Percentiles rank a stretch among this genome's conserved stretches.
Evolutionary conservation across 2,329 filamentous ascomycete genomes (phyloP).

Genomic region (Aspergillus pseudonomiae): DNA sequence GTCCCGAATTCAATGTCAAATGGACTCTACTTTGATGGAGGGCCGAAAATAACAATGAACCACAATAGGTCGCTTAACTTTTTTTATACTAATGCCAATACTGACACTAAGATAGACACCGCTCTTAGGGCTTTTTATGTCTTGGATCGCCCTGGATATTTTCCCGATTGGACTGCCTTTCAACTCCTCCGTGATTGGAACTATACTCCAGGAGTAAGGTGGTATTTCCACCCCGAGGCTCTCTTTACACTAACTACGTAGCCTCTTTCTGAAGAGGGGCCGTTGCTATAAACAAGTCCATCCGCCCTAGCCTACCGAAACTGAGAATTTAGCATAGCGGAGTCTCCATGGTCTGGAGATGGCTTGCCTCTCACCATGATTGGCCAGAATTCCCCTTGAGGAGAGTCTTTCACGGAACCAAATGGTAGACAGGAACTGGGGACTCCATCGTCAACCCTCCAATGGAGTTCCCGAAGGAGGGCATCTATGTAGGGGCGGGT

Average conservation of each 20-base stretch:
- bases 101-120: not conserved
- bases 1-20: not conserved
- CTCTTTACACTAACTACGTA: not conserved
- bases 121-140: not conserved
- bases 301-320: slow-evolving; percentile 5
- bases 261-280: slow-evolving; percentile 3
- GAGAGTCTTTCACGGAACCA: slow-evolving; percentile 5
- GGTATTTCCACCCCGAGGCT: slow-evolving; percentile 1
- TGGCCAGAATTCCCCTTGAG: not conserved
- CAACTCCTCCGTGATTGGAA: not conserved
- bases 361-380: slow-evolving; percentile 1
- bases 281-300: slow-evolving; percentile 8
- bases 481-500: slow-evolving; percentile 3
- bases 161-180: not conserved
- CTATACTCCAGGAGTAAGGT: not conserved
- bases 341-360: slow-evolving; percentile 9
- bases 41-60: not conserved
- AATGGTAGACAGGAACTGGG: slow-evolving; percentile 3
- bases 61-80: not conserved
- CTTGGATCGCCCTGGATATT: not conserved
- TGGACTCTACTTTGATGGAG: not conserved
- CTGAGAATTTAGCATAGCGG: slow-evolving; percentile 2
- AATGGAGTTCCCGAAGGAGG: slow-evolving; percentile 2
- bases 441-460: not conserved
- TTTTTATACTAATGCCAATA: not conserved